Base-by-base conservation (phyloP, 495 filamentous ascomycete species). In the Lophiotrema nucula region DNA sequence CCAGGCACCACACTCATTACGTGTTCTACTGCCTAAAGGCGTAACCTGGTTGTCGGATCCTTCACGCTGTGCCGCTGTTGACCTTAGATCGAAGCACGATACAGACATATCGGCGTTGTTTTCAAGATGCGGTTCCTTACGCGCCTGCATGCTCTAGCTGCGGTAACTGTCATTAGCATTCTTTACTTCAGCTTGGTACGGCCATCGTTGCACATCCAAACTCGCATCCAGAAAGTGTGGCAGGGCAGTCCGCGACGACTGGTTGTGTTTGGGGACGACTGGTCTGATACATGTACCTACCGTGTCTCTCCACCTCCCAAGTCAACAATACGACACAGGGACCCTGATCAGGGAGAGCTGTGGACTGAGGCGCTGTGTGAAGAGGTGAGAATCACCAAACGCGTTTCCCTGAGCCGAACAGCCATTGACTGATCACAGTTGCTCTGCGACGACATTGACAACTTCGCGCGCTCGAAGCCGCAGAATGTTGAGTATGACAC, bases 181-280 rank as follows among this genome's bases (percentile, higher is more conserved):
- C 33, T 58, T 19, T 65, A 57, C 31, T 60, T 60, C 37, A 54
- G 46, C 23, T 65, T 45, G 56, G 18, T 54, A 6, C 52, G 27
- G 18, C 46, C 50, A 4, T 53, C 62, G 33, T 26, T 49, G 47
- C 37, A 51, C 39, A 41, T 65, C 25, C 52, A 51, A 33, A 35
- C 31, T n/a, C 44, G 56, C 31, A 47, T 60, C 18, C 45, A 60
- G 18, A 53, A 55, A 48, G 62, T 25, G 25, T 65, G 62, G 62
- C 46, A 46, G 23, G 56, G 52, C 47, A 21, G 13, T 19, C 35
- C 56, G 18, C 62, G 55, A 38, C 57, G 57, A n/a, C 8, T 65
- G 5, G 62, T 65, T 2, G 62, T 65, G 18, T 65, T 65, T 31
- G 62, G 57, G 13, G 62, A 60, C 41, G 56, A 60, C 37, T 65